Evolutionary conservation across 1,284 basidiomycete genomes (phyloP).

Genomic region (Peniophora sp.): DNA sequence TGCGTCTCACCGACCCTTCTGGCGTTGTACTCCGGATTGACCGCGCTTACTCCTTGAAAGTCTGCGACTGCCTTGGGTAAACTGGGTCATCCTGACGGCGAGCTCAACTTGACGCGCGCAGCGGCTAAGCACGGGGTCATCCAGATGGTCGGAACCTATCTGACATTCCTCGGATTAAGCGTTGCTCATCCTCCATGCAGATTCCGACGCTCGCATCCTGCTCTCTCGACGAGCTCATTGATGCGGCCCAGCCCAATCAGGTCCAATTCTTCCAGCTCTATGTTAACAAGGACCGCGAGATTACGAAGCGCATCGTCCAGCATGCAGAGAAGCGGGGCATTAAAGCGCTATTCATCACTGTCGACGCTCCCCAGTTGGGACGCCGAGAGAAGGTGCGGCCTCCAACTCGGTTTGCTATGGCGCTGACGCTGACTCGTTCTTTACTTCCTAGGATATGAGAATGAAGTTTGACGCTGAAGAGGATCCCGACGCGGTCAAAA

Average conservation of each 20-base stretch:
- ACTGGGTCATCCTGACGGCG: constrained; percentile 90
- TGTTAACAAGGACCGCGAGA: constrained; percentile 78
- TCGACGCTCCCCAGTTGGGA: constrained; percentile 90
- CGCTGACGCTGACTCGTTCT: not conserved
- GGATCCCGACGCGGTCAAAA: constrained; percentile 1
- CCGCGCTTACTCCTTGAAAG: constrained; percentile 22
- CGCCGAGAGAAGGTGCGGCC: constrained; percentile 54
- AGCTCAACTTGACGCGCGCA: constrained; percentile 80
- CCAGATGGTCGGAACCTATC: constrained; percentile 64
- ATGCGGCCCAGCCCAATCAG: constrained; percentile 68
- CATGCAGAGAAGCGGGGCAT: constrained; percentile 81
- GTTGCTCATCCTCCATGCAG: not conserved
- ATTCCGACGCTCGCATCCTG: constrained; percentile 84
- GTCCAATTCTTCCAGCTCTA: constrained; percentile 80
- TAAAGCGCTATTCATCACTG: constrained; percentile 85
- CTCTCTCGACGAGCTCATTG: constrained; percentile 86
- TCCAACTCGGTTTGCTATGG: not conserved
- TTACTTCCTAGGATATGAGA: constrained; percentile 71
- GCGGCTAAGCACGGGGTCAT: constrained; percentile 76
- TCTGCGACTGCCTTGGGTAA: constrained; percentile 81
- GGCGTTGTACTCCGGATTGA: not conserved
- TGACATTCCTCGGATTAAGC: not conserved
- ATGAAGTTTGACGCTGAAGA: constrained; percentile 76
- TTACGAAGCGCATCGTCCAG: constrained; percentile 78
- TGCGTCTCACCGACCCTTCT: not conserved